These are phyloP conservation scores for Alternaria triticina DNA, from an alignment of 2,329 filamentous ascomycete species.

Conservation along the genomic window DNA sequence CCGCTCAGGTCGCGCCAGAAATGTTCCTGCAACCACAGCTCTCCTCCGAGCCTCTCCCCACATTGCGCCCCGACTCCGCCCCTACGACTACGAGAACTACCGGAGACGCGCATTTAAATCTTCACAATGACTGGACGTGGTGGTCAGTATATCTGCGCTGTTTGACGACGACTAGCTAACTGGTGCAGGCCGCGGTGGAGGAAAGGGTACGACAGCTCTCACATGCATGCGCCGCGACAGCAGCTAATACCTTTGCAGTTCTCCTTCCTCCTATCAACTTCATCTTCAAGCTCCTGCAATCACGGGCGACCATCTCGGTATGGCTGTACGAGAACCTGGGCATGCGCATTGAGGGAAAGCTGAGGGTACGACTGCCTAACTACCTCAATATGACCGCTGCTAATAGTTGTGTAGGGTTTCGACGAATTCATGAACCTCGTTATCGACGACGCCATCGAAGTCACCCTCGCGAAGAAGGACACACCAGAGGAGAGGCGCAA, in stretches of 20 bases:
- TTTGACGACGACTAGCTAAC: slow-evolving; percentile 27
- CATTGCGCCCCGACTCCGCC: slow-evolving; percentile 12
- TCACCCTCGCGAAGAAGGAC: slow-evolving; percentile 83
- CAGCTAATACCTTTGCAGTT: slow-evolving; percentile 52
- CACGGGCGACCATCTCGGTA: slow-evolving; percentile 85
- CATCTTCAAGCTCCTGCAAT: slow-evolving; percentile 89
- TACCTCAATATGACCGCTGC: slow-evolving; percentile 2
- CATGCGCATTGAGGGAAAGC: slow-evolving; percentile 95
- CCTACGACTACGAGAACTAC: slow-evolving; percentile 2
- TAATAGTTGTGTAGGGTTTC: slow-evolving; percentile 71
- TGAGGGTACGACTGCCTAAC: slow-evolving; percentile 69
- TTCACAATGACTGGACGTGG: slow-evolving; percentile 42
- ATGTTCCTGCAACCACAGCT: slow-evolving; percentile 32
- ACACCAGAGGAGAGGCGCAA: slow-evolving; percentile 76
- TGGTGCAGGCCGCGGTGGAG: slow-evolving; percentile 62
- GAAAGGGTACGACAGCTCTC: slow-evolving; percentile 44
- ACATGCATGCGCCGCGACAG: slow-evolving; percentile 8
- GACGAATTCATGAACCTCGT: slow-evolving; percentile 99
- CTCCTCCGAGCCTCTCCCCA: slow-evolving; percentile 21
- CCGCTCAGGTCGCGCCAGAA: slow-evolving; percentile 29
- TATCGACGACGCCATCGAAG: slow-evolving; percentile 92
- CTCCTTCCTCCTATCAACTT: slow-evolving; percentile 82
- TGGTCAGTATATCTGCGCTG: slow-evolving; percentile 27
- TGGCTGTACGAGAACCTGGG: slow-evolving; percentile 97
- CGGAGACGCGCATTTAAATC: slow-evolving; percentile 4